Conservation (phyloP, 345 rosid species). For the Eucalyptus pauciflora region DNA sequence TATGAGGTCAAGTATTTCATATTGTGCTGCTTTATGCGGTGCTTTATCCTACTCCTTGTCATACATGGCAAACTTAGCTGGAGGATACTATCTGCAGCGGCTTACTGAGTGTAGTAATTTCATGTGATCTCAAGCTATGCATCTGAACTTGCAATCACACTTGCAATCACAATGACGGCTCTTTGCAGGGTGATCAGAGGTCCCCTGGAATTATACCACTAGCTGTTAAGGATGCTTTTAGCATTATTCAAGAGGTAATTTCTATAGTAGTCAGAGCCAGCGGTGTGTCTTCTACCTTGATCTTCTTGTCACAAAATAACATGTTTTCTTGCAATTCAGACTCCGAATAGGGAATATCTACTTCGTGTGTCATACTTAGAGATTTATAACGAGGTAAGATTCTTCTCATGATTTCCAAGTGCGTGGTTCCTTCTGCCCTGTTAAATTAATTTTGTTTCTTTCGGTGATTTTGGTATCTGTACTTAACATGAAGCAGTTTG, state of each 20-base stretch:
- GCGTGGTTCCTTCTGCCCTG: background rate
- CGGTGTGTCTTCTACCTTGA: background rate
- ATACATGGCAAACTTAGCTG: background rate
- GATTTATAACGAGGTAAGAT: conserved; percentile 90
- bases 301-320: background rate
- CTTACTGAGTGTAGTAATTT: background rate
- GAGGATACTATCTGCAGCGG: background rate
- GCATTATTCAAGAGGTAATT: conserved; percentile 93
- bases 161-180: background rate
- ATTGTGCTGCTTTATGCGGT: background rate
- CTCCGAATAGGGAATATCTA: conserved; percentile 89
- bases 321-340: conserved; percentile 24
- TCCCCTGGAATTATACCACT: conserved; percentile 96
- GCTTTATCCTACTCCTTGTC: background rate
- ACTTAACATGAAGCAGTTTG: background rate
- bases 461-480: background rate
- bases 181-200: conserved; percentile 98
- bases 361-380: conserved; percentile 97
- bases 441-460: background rate
- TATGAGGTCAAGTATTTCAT: background rate
- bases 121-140: background rate
- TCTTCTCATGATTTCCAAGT: background rate
- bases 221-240: conserved; percentile 96
- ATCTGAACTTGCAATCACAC: background rate
- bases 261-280: background rate